Evolutionary conservation across 169 alveolate genomes (phyloP), one percentile per base, ranked within the genome.

Genomic region (Plasmodium berghei): DNA sequence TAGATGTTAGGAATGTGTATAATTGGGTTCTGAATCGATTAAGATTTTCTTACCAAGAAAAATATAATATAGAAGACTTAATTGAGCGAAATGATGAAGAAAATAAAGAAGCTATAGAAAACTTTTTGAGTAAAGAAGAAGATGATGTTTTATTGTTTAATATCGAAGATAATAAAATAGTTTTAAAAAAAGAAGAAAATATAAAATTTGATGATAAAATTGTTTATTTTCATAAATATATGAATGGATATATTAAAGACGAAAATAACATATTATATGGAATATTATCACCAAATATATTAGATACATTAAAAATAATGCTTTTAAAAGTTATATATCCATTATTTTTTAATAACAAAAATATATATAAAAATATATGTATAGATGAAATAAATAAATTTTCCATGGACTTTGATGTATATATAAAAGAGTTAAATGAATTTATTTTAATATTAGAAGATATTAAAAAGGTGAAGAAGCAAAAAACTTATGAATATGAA

Each of bases 181-280:
- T 86, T 28, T 42, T 86, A 45, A 70, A 40, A 71, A 86, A 86
- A 22, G 91, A 86, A 54, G 91, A 70, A 52, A 71, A 86, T 48
- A 86, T 86, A 86, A 86, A 86, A 59, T 86, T 86, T 71, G 87
- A 86, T 62, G 64, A 71, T 55, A 86, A 86, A 71, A 71, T 86
- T 58, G 75, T 86, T 12, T 86, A 86, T 71, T 86, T 86, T 52
- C 72, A 70, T 59, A 86, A 86, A 55, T 45, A 62, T 54, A 40
- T 86, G 61, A 55, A 61, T 70, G 48, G 58, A 16, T 34, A 61
- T 45, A 61, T 46, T 9, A 86, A 59, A 63, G 87, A 86, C 5
- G 87, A 86, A 1, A 86, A 34, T 14, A 86, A 52, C 20, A 71
- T 86, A 59, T 62, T 86, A 62, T 86, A 86, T 71, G 91, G 91